Base-by-base conservation (phyloP, 345 rosid species). In the Euphorbia tirucalli region DNA sequence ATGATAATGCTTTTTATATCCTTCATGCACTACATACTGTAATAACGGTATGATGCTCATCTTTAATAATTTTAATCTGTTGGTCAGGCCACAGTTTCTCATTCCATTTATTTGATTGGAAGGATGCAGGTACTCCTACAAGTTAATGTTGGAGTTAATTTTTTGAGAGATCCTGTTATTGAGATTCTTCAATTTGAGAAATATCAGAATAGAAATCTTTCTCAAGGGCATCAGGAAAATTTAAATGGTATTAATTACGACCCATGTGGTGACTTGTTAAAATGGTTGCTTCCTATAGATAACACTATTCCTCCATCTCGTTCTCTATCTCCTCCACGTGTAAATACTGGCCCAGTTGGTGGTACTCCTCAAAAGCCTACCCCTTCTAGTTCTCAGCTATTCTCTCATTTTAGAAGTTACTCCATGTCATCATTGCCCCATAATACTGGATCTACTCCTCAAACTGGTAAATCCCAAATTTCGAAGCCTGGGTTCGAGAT, bases 161-260 rank as follows among this genome's bases (percentile, higher is more conserved):
- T 75, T 78, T 83, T 83, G 57, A 87, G 79, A 86, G 89, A 96
- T 69, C 97, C 99, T 30, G 76, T 88, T 77, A 87, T 96, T 70
- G 99, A 96, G 90, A 87, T 96, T 83, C 89, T 89, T 82, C 98
- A 96, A 81, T 96, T 96, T 82, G 99, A 96, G 88, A 93, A 88
- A 83, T 80, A 80, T 78, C 83, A 80, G 77, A 83, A 80, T 25
- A 82, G 69, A 73, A 82, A 71, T 37, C 57, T 50, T 39, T 73
- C 71, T 75, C 66, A 74, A 15, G 83, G 78, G 81, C 74, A 83
- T 44, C 74, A 65, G 68, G 84, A 80, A 37, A 79, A 76, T 74
- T 69, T 69, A 16, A 74, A 75, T 70, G 71, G 74, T 75, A 65
- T 75, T 76, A 68, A 79, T 66, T 71, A 78, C 57, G 99, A 93